Conservation (phyloP, 306 rosid species). For the Coriaria nepalensis region DNA sequence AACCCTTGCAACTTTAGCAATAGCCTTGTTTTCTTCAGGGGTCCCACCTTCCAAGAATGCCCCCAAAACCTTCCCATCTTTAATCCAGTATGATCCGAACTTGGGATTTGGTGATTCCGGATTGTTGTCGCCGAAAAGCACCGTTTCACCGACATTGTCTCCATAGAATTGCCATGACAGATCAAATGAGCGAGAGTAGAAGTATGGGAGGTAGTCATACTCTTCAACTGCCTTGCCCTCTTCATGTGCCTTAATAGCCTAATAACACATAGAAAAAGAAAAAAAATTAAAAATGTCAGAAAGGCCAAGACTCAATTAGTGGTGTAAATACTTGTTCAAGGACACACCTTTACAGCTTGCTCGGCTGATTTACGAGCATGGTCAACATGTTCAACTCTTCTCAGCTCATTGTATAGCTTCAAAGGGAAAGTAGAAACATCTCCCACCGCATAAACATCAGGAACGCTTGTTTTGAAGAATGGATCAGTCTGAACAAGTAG, state of each 20-base stretch:
- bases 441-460: conserved; percentile 92
- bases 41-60: conserved; percentile 72
- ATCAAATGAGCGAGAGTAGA: conserved; percentile 79
- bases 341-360: conserved; percentile 82
- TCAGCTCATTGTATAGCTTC: conserved; percentile 65
- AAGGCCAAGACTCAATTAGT: neutral
- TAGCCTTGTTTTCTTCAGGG: conserved; percentile 80
- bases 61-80: conserved; percentile 75
- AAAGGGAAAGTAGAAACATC: conserved; percentile 93
- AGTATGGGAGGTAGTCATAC: conserved; percentile 93
- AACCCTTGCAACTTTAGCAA: conserved; percentile 71
- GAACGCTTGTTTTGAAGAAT: conserved; percentile 65
- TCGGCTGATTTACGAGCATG: conserved; percentile 99
- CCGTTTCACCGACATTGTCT: conserved; percentile 81
- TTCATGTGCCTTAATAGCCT: conserved; percentile 84
- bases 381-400: conserved; percentile 95
- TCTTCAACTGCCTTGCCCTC: conserved; percentile 53
- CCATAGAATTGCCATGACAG: conserved; percentile 96
- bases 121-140: conserved; percentile 73
- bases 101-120: conserved; percentile 53
- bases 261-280: conserved; percentile 11
- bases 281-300: neutral
- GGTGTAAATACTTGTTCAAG: neutral
- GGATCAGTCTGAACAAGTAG: conserved; percentile 61
- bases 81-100: conserved; percentile 90